Conservation (phyloP, 331 rosid species). For the Dryas integrifolia region DNA sequence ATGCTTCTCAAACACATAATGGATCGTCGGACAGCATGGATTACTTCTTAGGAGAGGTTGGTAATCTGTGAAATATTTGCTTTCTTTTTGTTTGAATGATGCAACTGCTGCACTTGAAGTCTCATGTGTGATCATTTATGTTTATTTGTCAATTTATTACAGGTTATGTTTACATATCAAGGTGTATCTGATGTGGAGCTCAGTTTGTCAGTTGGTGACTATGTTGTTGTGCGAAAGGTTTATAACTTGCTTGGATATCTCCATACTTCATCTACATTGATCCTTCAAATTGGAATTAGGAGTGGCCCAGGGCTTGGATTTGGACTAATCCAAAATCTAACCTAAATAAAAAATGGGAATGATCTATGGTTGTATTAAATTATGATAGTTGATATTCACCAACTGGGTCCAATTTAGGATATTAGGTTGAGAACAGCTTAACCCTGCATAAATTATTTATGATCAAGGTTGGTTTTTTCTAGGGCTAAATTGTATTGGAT, state of each 20-base stretch:
- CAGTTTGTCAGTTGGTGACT: constrained; percentile 78
- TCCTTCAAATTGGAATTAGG: background rate
- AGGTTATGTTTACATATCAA: constrained; percentile 77
- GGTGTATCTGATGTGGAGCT: constrained; percentile 88
- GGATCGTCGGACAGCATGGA: constrained; percentile 68
- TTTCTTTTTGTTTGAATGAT: background rate
- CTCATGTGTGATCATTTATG: constrained; percentile 8
- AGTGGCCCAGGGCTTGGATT: background rate
- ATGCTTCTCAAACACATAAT: constrained; percentile 66
- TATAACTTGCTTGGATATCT: constrained; percentile 22
- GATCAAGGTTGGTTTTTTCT: background rate
- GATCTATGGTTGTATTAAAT: background rate
- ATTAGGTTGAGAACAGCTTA: background rate
- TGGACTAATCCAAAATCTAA: background rate
- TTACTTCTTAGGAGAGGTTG: constrained; percentile 95
- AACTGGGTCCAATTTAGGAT: background rate
- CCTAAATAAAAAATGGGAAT: background rate
- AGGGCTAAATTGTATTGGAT: background rate
- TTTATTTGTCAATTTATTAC: constrained; percentile 24
- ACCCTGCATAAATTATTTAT: background rate
- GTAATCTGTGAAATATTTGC: constrained; percentile 5
- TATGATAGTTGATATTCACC: background rate
- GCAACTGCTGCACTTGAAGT: constrained; percentile 11
- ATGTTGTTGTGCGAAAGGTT: constrained; percentile 86
- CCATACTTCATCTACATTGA: background rate